Evolutionary conservation across 495 filamentous ascomycete species (phyloP), one percentile per base, ranked within the genome.

Genomic region (Terfezia boudieri): DNA sequence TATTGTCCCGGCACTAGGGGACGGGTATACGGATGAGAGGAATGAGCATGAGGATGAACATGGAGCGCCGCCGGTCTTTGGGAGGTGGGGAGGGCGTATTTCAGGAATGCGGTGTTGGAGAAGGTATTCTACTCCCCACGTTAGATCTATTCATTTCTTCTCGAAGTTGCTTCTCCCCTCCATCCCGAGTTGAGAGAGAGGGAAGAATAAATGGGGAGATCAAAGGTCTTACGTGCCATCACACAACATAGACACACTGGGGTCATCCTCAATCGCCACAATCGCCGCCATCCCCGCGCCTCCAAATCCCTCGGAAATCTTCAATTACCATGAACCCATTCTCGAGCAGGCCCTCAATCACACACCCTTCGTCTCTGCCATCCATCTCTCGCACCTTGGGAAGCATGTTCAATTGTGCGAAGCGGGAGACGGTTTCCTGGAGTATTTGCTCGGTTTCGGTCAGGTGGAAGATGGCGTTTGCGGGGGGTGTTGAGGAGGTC

Each of bases 371-470:
- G 69, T 99, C 92, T 99, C 90, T 32, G 82, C 81, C 90, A 63
- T 99, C 90, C 90, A 99, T 99, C 23, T 92, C 86, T 20, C 90
- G 84, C 9, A 86, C 87, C 68, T 90, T 93, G 37, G 90, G 92
- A 49, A 86, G 75, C 56, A 99, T 82, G 43, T 83, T 76, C 53
- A 94, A 86, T 59, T 77, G 76, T 56, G 90, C 85, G 62, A 95
- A 95, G 68, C 92, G 93, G 52, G 80, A 79, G 5, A 99, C 89
- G 0, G 80, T 74, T 53, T 99, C 90, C 54, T 79, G 74, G 83
- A 99, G 90, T 60, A 88, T 68, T 9, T 78, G 66, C 69, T 99
- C 90, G 53, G 81, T 84, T 68, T 99, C 90, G 60, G 86, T 92
- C 61, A 93, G 68, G 70, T 89, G 86, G 55, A 83, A 81, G 69